Conservation (phyloP, 1,284 basidiomycete species). For the Fistulinella cinereoalba region DNA sequence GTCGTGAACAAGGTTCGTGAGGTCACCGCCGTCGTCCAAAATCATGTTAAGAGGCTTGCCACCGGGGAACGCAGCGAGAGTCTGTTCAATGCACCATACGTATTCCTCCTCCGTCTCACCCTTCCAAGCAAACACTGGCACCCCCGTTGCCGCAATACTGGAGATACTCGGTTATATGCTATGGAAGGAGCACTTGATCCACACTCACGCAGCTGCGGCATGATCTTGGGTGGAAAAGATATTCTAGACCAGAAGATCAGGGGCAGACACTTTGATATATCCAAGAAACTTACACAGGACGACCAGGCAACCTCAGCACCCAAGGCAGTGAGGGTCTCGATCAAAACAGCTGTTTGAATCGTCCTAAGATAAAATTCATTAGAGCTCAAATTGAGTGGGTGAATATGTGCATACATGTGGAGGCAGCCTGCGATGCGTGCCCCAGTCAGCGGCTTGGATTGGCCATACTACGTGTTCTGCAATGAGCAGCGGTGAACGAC, state of each 20-base stretch:
- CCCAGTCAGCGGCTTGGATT: constrained; percentile 86
- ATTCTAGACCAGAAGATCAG: constrained; percentile 59
- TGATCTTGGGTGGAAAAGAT: constrained; percentile 99
- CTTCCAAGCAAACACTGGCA: constrained; percentile 99
- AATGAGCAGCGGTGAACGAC: constrained; percentile 9
- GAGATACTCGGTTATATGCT: constrained; percentile 4
- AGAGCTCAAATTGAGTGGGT: not conserved
- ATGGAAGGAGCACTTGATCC: constrained; percentile 2
- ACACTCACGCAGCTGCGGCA: constrained; percentile 89
- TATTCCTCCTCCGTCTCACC: constrained; percentile 99
- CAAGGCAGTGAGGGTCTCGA: constrained; percentile 92
- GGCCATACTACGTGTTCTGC: constrained; percentile 59
- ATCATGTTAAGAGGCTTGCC: constrained; percentile 97
- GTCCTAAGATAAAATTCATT: constrained; percentile 56
- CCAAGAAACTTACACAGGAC: constrained; percentile 71
- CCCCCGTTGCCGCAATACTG: constrained; percentile 95
- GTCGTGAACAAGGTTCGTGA: constrained; percentile 93
- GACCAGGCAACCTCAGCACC: constrained; percentile 99
- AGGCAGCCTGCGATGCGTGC: constrained; percentile 97
- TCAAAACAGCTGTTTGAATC: constrained; percentile 95
- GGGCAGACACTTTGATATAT: constrained; percentile 2
- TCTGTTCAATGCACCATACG: constrained; percentile 97
- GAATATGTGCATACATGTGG: constrained; percentile 69
- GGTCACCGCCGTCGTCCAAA: constrained; percentile 97
- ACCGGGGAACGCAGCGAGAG: constrained; percentile 75